A percentile compares a stretch with the other conserved stretches of the same genome.
phyloP scores from a whole-genome alignment of 768 basidiomycete genomes.

The Trametes cubensis region DNA sequence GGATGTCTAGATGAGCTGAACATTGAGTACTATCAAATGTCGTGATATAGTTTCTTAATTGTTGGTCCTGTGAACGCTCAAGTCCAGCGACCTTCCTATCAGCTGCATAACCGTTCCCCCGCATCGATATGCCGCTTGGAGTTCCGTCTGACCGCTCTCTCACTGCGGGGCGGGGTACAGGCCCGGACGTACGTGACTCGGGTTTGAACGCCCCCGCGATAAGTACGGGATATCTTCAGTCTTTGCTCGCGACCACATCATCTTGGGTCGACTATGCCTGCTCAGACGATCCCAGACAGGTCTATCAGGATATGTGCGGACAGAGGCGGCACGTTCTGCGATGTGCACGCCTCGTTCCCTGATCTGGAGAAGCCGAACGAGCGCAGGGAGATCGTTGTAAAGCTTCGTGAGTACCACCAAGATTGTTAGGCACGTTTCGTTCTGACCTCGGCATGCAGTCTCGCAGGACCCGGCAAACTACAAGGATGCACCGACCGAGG shows the following conservation, averaged over 20 bases:
- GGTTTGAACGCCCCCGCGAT: too few relatives aligned
- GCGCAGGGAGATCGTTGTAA: constrained; percentile 84
- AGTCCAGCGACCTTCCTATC: too few relatives aligned
- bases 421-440: neutral
- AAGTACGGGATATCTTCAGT: too few relatives aligned
- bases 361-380: constrained; percentile 62
- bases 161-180: too few relatives aligned
- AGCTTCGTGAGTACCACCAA: constrained; percentile 63
- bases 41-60: too few relatives aligned
- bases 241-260: neutral
- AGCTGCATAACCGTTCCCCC: too few relatives aligned
- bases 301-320: constrained; percentile 88
- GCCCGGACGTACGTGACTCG: too few relatives aligned
- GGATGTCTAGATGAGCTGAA: too few relatives aligned
- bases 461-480: constrained; percentile 91
- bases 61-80: too few relatives aligned
- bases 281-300: constrained; percentile 55
- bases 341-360: constrained; percentile 85
- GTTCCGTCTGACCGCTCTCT: too few relatives aligned
- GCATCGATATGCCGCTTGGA: too few relatives aligned
- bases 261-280: constrained; percentile 5
- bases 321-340: constrained; percentile 91
- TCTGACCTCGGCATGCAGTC: constrained; percentile 47
- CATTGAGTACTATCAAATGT: too few relatives aligned
- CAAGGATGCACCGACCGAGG: constrained; percentile 91